Conservation (phyloP, 2,329 filamentous ascomycete genomes). For the Curvularia lunata region DNA sequence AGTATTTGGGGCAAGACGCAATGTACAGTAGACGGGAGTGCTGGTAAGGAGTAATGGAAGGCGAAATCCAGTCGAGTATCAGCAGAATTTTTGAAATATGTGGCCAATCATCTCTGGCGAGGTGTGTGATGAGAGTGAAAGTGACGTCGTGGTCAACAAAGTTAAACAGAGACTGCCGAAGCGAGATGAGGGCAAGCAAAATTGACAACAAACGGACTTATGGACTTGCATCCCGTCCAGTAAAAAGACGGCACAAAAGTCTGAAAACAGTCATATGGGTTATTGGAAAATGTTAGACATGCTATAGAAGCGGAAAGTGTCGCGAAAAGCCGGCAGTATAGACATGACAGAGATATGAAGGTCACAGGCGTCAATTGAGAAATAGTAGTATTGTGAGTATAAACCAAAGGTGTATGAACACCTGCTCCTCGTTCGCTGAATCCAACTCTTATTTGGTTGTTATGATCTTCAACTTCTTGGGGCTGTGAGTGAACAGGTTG, state of each 20-base stretch:
- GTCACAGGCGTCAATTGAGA: no score
- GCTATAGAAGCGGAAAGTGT: not conserved
- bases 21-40: not conserved
- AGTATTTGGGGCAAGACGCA: not conserved
- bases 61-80: not conserved
- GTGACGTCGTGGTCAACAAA: not conserved
- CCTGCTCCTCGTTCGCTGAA: constrained; percentile 6
- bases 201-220: not conserved
- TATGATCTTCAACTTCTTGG: constrained; percentile 83
- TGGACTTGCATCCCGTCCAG: not conserved
- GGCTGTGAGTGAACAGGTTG: constrained; percentile 89
- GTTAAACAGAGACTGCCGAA: not conserved
- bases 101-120: no score
- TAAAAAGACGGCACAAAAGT: not conserved
- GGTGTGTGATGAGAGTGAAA: not conserved
- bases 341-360: not conserved
- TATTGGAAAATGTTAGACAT: not conserved
- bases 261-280: not conserved
- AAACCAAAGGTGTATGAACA: constrained; percentile 39
- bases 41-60: not conserved
- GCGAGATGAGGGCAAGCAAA: not conserved
- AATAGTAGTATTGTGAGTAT: constrained; percentile 13
- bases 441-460: constrained; percentile 71
- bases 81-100: not conserved
- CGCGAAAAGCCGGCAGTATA: not conserved